Conservation (phyloP, 2,329 filamentous ascomycete species). For the Tolypocladium paradoxum region DNA sequence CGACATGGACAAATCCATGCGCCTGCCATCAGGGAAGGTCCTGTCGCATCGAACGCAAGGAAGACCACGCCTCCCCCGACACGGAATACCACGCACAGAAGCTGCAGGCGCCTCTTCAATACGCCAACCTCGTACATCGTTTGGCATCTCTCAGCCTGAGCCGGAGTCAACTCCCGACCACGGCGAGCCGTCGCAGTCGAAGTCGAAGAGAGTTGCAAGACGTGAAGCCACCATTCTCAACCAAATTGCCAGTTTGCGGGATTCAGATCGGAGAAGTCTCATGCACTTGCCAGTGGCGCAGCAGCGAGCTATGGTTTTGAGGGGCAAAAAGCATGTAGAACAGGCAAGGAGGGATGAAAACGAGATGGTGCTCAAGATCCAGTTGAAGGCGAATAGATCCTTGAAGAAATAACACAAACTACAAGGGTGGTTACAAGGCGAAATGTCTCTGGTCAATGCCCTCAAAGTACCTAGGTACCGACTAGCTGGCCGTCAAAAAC, state of each 20-base stretch:
- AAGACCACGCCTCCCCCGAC: not conserved
- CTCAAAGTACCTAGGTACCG: no score
- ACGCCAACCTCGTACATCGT: not conserved
- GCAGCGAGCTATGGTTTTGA: conserved; percentile 4
- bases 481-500: no score
- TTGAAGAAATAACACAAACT: not conserved
- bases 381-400: not conserved
- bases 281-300: conserved; percentile 7
- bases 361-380: not conserved
- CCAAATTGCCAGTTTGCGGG: not conserved
- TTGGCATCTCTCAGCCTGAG: not conserved
- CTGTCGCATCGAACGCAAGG: not conserved
- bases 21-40: not conserved
- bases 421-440: no score
- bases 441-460: no score
- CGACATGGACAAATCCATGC: not conserved
- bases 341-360: not conserved
- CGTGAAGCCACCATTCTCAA: not conserved
- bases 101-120: not conserved
- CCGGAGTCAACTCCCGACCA: not conserved
- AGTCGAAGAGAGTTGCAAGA: conserved; percentile 10
- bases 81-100: not conserved
- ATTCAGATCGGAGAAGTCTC: conserved; percentile 9
- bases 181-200: not conserved
- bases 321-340: not conserved